Percentiles rank a stretch among this genome's conserved stretches.
These are phyloP conservation scores for Paxillus ammoniavirescens DNA, from an alignment of 768 basidiomycete genomes.

Conservation along the genomic window DNA sequence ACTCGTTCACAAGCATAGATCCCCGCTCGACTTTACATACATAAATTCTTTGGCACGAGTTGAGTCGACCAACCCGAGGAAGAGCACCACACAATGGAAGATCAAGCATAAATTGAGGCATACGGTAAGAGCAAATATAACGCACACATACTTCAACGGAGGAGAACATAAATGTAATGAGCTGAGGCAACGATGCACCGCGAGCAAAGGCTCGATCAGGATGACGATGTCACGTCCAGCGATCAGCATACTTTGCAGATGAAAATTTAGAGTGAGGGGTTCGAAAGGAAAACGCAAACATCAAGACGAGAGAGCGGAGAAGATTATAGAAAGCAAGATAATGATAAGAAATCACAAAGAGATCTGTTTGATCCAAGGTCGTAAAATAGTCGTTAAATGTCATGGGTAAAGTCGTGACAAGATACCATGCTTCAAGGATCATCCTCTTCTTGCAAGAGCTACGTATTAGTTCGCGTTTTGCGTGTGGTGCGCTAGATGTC, in stretches of 20 bases:
- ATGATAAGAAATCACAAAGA: slow-evolving; percentile 20
- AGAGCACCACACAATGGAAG: neutral
- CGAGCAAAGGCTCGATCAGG: neutral
- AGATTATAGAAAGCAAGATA: slow-evolving; percentile 16
- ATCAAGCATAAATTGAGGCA: slow-evolving; percentile 20
- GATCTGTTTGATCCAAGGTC: slow-evolving; percentile 11
- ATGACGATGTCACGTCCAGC: neutral
- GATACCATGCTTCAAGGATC: neutral
- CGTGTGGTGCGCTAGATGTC: neutral
- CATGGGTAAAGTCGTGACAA: slow-evolving; percentile 1
- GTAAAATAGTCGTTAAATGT: slow-evolving; percentile 19
- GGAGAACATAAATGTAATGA: neutral
- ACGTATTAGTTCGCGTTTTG: neutral
- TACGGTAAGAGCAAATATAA: slow-evolving; percentile 6
- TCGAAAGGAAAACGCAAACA: neutral
- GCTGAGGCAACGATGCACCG: neutral
- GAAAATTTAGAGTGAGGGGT: neutral
- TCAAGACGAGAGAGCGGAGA: neutral
- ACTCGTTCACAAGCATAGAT: too few species aligned
- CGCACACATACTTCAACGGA: neutral
- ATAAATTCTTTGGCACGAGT: too few species aligned
- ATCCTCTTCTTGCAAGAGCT: neutral
- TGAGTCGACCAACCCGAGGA: too few species aligned
- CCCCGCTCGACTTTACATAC: too few species aligned
- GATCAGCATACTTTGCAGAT: neutral